Conservation (phyloP, 2,329 filamentous ascomycete species). For the Phialophora expanda region DNA sequence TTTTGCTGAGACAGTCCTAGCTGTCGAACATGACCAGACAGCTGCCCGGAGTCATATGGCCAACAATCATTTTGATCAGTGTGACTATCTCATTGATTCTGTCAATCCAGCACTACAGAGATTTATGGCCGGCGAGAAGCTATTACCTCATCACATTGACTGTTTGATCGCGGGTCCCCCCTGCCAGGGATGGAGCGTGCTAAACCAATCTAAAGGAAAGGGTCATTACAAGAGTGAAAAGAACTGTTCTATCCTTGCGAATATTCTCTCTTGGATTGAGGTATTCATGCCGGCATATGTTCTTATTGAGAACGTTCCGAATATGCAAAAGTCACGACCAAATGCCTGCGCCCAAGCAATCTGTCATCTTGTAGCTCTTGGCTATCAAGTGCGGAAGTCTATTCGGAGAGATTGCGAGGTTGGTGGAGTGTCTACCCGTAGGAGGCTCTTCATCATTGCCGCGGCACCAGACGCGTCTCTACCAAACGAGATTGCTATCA, state of each 20-base stretch:
- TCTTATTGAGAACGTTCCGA: slow-evolving; percentile 75
- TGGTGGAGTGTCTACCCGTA: slow-evolving; percentile 69
- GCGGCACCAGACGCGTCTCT: slow-evolving; percentile 66
- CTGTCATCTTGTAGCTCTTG: slow-evolving; percentile 73
- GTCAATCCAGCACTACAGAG: slow-evolving; percentile 69
- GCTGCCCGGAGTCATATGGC: slow-evolving; percentile 77
- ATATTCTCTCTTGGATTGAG: slow-evolving; percentile 75
- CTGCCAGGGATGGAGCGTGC: slow-evolving; percentile 73
- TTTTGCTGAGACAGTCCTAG: slow-evolving; percentile 67
- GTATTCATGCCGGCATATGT: slow-evolving; percentile 76
- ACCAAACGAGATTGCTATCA: background rate
- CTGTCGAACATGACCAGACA: slow-evolving; percentile 67
- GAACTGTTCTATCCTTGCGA: slow-evolving; percentile 78
- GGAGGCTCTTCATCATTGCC: slow-evolving; percentile 72
- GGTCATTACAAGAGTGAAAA: slow-evolving; percentile 58
- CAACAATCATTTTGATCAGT: slow-evolving; percentile 57
- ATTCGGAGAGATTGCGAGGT: slow-evolving; percentile 72
- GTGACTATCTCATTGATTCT: slow-evolving; percentile 67
- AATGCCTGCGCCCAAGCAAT: slow-evolving; percentile 77
- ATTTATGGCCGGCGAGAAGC: slow-evolving; percentile 62
- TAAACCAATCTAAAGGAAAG: slow-evolving; percentile 65
- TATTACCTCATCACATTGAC: slow-evolving; percentile 65
- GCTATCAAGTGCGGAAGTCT: slow-evolving; percentile 74
- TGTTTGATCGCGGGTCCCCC: slow-evolving; percentile 76
- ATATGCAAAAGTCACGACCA: slow-evolving; percentile 63